Base-by-base conservation (phyloP, 208 protist species). In the Trypanosoma platydactyli region DNA sequence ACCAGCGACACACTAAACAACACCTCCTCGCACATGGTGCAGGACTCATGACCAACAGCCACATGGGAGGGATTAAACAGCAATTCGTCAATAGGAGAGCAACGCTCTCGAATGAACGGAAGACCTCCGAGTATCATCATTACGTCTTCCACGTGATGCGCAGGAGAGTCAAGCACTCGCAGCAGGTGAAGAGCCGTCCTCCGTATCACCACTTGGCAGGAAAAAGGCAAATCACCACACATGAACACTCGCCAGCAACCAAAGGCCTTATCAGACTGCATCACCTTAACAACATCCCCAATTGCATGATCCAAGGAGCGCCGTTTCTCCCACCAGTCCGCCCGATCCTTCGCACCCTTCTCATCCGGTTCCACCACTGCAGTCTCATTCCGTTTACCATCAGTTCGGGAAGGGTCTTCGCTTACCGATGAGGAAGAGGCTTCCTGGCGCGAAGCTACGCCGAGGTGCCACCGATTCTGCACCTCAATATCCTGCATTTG, bases 171-270 rank as follows among this genome's bases (percentile, higher is more conserved):
- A 24, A 79, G 57, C 0, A 0, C 22, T 0, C 27, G 27, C n/a
- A 78, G 61, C 24, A 88, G 64, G 16, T 53, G 5, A 15, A 3
- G 46, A 13, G 73, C 71, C 3, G 79, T 53, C 16, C 45, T 35
- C 12, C 53, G 51, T 24, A 83, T 40, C 33, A 24, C 58, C 12
- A 18, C n/a, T 1, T 48, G 45, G 30, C 79, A 74, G 0, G 50
- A 41, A n/a, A 20, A 18, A 42, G 72, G 40, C n/a, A 73, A 67
- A 42, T 78, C 68, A 5, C 85, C 81, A 16, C 71, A 58, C 30
- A 88, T 61, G 4, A 82, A 53, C 16, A 79, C 40, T 9, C 68
- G 68, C 68, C 60, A 74, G 33, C 73, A 72, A 15, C 70, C 68
- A 18, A 73, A 62, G 3, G 68, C 71, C 4, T 82, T 41, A 13